Conservation (phyloP, 768 basidiomycete species). For the Lyophyllum decastes region DNA sequence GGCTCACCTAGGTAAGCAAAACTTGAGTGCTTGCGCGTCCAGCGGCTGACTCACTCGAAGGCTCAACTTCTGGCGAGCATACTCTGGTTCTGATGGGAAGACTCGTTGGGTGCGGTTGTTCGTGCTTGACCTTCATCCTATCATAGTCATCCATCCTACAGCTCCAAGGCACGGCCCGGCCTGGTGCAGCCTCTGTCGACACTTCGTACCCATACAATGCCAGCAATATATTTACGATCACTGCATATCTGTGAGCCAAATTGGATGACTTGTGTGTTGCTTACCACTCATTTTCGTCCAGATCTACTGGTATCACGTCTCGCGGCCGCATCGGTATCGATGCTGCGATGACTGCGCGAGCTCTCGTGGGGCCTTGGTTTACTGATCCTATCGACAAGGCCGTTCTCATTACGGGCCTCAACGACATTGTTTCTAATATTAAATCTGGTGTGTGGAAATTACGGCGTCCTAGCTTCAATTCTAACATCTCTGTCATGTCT, state of each 20-base stretch:
- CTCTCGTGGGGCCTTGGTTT: slow-evolving; percentile 59
- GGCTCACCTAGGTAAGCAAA: slow-evolving; percentile 16
- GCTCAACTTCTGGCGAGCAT: slow-evolving; percentile 65
- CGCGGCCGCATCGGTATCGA: slow-evolving; percentile 65
- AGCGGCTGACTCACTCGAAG: slow-evolving; percentile 25
- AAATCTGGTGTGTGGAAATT: slow-evolving; percentile 37
- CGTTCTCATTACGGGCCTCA: slow-evolving; percentile 49
- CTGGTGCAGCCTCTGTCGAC: slow-evolving; percentile 54
- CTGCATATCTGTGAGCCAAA: slow-evolving; percentile 50
- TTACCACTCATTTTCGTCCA: slow-evolving; percentile 21
- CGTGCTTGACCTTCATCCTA: neutral
- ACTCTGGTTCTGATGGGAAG: slow-evolving; percentile 42
- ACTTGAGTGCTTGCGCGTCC: neutral
- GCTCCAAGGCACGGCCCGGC: slow-evolving; percentile 68
- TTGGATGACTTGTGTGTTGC: neutral
- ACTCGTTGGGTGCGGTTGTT: slow-evolving; percentile 45
- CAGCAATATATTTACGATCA: slow-evolving; percentile 62
- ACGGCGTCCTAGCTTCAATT: neutral
- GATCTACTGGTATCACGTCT: slow-evolving; percentile 60
- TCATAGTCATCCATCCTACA: slow-evolving; percentile 15
- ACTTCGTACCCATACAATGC: slow-evolving; percentile 53
- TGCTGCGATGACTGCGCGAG: slow-evolving; percentile 45
- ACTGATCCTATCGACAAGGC: slow-evolving; percentile 56
- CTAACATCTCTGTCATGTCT: neutral
- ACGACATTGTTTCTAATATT: slow-evolving; percentile 46